Evolutionary conservation across 2,329 filamentous ascomycete species (phyloP).

Genomic region (Trichoderma koningii): DNA sequence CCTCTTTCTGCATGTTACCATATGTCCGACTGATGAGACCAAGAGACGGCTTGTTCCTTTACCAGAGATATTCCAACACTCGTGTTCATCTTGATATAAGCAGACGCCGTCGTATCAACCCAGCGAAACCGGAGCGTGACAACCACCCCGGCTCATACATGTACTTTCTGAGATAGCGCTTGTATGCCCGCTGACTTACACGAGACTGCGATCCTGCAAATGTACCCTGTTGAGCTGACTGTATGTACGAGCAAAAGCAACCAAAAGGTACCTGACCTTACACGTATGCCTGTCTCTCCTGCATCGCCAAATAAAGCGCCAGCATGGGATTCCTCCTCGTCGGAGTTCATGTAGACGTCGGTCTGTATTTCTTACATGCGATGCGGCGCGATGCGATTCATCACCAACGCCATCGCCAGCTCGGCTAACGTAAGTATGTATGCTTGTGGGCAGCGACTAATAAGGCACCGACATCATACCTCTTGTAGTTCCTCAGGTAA

Average conservation of each 20-base stretch:
- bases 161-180: background rate
- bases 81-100: too few species aligned
- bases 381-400: background rate
- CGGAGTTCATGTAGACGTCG: slow-evolving; percentile 13
- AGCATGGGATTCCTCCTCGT: slow-evolving; percentile 4
- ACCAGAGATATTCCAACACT: too few species aligned
- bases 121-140: slow-evolving; percentile 11
- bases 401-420: background rate
- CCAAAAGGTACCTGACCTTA: too few species aligned
- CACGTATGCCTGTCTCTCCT: background rate
- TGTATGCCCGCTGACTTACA: slow-evolving; percentile 7
- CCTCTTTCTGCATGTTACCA: too few species aligned
- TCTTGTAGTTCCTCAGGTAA: too few species aligned
- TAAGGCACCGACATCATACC: background rate
- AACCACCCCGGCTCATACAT: background rate
- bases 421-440: background rate
- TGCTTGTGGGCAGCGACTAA: slow-evolving; percentile 4
- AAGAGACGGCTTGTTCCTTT: too few species aligned
- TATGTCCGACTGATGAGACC: too few species aligned
- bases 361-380: slow-evolving; percentile 19
- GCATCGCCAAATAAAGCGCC: slow-evolving; percentile 15
- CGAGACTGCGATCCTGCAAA: background rate
- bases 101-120: background rate
- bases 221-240: slow-evolving; percentile 13
- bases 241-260: background rate